Conservation (phyloP, 306 rosid species). For the Dryas drummondii region DNA sequence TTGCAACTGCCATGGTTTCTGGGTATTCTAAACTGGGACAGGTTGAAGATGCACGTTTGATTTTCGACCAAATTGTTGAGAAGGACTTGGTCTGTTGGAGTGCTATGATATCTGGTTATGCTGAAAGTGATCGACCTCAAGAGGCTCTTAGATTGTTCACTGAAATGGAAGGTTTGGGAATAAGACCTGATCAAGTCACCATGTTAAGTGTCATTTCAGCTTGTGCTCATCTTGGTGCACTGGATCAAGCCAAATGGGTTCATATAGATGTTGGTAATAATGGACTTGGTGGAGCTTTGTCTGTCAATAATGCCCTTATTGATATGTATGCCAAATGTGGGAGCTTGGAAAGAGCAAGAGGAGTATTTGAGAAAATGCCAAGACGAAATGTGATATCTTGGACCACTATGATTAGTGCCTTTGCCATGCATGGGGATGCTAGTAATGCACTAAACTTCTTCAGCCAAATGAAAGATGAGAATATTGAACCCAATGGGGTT, state of each 20-base stretch:
- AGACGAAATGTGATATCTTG: constrained; percentile 70
- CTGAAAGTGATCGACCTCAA: constrained; percentile 69
- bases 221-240: constrained; percentile 65
- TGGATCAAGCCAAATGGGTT: constrained; percentile 59
- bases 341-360: constrained; percentile 58
- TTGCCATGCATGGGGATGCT: constrained; percentile 81
- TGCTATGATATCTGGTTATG: constrained; percentile 78
- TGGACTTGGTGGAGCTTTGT: constrained; percentile 51
- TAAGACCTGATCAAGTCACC: constrained; percentile 66
- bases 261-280: constrained; percentile 50
- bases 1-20: constrained; percentile 74
- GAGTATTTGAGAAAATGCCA: constrained; percentile 61
- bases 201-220: constrained; percentile 78
- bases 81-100: constrained; percentile 83
- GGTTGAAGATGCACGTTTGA: constrained; percentile 52
- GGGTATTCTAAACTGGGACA: constrained; percentile 63
- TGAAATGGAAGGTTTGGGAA: constrained; percentile 47
- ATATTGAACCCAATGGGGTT: constrained; percentile 63
- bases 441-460: constrained; percentile 51
- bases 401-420: constrained; percentile 77
- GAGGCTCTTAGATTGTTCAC: constrained; percentile 67
- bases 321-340: constrained; percentile 84
- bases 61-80: constrained; percentile 61
- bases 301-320: constrained; percentile 65
- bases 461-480: constrained; percentile 54